Conservation (phyloP, 208 protist genomes). For the Leishmania turanica region DNA sequence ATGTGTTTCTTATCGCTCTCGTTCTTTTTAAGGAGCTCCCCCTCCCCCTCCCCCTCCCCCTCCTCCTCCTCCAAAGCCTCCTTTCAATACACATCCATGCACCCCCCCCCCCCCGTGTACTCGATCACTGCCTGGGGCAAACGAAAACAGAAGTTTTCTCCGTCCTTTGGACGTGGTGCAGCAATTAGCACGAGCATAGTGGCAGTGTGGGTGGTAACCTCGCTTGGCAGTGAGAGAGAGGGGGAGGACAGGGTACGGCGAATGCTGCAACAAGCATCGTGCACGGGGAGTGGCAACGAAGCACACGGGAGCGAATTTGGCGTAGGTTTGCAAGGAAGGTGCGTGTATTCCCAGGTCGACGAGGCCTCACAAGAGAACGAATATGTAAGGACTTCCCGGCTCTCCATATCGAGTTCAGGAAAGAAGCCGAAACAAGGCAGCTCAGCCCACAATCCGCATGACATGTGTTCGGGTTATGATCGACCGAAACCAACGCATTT, state of each 20-base stretch:
- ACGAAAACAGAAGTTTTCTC: neutral
- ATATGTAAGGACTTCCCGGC: neutral
- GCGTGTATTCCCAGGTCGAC: neutral
- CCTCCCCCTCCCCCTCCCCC: neutral
- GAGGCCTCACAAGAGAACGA: neutral
- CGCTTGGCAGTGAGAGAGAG: neutral
- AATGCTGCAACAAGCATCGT: neutral
- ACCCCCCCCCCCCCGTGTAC: neutral
- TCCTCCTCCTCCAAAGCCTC: neutral
- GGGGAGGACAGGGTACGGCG: neutral
- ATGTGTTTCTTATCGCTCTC: neutral
- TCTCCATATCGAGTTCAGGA: neutral
- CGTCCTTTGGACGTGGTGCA: neutral
- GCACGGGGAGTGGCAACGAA: neutral
- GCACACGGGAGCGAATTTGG: neutral
- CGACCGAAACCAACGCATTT: neutral
- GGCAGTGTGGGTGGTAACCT: neutral
- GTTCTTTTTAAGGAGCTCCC: neutral
- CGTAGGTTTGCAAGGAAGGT: neutral
- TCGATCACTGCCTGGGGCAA: neutral
- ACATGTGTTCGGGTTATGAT: neutral
- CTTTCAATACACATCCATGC: neutral
- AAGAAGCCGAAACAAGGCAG: neutral
- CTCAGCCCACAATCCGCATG: neutral
- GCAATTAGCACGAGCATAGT: neutral